Evolutionary conservation across 2,329 filamentous ascomycete genomes (phyloP), one percentile per base, ranked within the genome.

Genomic region (Teratosphaeriaceae sp.): DNA sequence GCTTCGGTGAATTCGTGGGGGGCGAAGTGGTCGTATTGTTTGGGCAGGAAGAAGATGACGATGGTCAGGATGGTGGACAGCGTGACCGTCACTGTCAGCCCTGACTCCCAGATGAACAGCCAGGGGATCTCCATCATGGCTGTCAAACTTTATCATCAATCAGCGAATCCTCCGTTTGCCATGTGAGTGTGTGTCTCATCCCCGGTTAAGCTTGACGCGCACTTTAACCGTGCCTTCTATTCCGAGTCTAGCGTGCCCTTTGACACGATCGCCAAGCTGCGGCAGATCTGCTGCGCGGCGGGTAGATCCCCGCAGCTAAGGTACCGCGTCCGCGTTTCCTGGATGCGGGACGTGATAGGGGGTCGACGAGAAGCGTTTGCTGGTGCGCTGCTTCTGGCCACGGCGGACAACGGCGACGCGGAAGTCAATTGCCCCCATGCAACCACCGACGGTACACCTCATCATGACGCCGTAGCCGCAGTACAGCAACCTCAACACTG

Each of bases 11-110:
- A 41, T 13, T 48, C 42, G 18, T 51, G 47, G 12, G 54, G 52
- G 9, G 56, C 52, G 47, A 64, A 66, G 11, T 66, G 62, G 26
- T 64, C 62, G 62, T 78, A 79, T 51, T 70, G 68, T 18, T 70
- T 69, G 1, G 78, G 78, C 12, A 78, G 60, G 6, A 71, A 67
- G 40, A 78, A 48, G 20, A 80, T 67, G 27, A 76, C 56, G 44
- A 56, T 47, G 6, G 72, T 73, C 50, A 79, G 54, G 9, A 67
- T 53, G 3, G 68, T 73, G 13, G 71, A 74, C 11, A 69, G 43
- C 22, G 62, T 43, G 12, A 72, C 54, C 3, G 61, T 59, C n/a
- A 67, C 48, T 19, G 59, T 57, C 33, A 78, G 52, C 7, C 60
- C 53, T 46, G 71, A 16, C 37, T 66, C 61, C 57, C 58, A 60